A percentile compares a stretch with the other conserved stretches of the same genome.
phyloP scores from a whole-genome alignment of 2,329 filamentous ascomycete species.

The Grosmannia serpens region DNA sequence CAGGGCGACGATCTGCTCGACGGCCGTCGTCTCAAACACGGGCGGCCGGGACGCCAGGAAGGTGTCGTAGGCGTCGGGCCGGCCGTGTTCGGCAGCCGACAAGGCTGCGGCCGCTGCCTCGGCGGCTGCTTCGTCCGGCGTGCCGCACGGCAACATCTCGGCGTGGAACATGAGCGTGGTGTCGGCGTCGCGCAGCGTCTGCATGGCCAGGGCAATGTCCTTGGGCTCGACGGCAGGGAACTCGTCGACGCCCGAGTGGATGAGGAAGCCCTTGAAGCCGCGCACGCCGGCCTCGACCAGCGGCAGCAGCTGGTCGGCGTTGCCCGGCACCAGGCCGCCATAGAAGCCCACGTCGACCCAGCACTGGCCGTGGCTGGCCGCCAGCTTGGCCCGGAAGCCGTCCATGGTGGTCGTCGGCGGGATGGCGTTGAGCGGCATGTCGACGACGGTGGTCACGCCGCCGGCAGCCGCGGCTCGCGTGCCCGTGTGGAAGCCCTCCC shows the following conservation, averaged over 20 bases:
- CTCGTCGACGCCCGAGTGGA: constrained; percentile 92
- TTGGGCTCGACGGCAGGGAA: constrained; percentile 79
- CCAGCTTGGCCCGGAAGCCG: constrained; percentile 74
- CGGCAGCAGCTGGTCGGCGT: constrained; percentile 64
- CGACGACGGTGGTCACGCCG: constrained; percentile 90
- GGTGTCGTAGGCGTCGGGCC: constrained; percentile 69
- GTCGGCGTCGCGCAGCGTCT: constrained; percentile 63
- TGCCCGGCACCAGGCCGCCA: constrained; percentile 86
- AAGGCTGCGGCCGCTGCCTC: neutral
- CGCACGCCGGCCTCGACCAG: constrained; percentile 78
- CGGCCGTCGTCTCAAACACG: constrained; percentile 80
- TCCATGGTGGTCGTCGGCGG: constrained; percentile 85
- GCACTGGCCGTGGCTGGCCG: constrained; percentile 74
- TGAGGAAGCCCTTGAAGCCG: constrained; percentile 96
- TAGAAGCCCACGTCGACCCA: constrained; percentile 99
- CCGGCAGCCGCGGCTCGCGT: constrained; percentile 89
- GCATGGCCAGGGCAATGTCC: constrained; percentile 73
- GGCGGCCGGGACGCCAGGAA: constrained; percentile 87
- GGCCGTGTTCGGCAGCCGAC: constrained; percentile 34
- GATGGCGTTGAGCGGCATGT: constrained; percentile 97
- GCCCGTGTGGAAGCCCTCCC: constrained; percentile 95
- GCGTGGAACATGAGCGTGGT: constrained; percentile 99
- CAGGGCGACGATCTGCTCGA: constrained; percentile 74
- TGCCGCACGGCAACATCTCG: constrained; percentile 73
- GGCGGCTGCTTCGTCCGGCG: neutral